These are phyloP conservation scores for Ilex paraguariensis DNA, from an alignment of 305 asterid genomes.

Conservation along the genomic window DNA sequence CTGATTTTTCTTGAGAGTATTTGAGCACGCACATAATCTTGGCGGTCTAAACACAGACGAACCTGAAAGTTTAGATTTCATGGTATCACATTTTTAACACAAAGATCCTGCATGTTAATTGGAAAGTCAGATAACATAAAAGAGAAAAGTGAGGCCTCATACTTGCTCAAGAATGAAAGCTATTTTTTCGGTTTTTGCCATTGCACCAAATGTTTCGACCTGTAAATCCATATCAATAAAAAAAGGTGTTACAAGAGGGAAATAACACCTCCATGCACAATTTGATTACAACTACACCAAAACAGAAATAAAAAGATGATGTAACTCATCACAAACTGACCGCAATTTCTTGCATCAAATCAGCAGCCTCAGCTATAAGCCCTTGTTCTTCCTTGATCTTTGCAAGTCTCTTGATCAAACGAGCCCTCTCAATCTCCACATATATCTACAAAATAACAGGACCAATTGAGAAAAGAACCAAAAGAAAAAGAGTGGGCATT, in stretches of 20 bases:
- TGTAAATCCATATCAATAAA: slow-evolving; percentile 25
- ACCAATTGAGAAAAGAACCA: slow-evolving; percentile 2
- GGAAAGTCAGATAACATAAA: not conserved
- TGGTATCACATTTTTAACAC: slow-evolving; percentile 9
- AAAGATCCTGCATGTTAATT: slow-evolving; percentile 5
- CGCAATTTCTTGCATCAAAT: slow-evolving; percentile 97
- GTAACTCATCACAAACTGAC: slow-evolving; percentile 34
- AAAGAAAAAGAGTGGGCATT: slow-evolving; percentile 2
- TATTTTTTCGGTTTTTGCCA: slow-evolving; percentile 98
- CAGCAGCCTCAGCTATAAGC: slow-evolving; percentile 81
- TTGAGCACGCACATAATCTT: slow-evolving; percentile 94
- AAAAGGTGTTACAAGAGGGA: not conserved
- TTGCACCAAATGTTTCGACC: slow-evolving; percentile 98
- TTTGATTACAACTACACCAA: not conserved
- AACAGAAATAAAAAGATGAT: slow-evolving; percentile 1
- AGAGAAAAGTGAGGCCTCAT: slow-evolving; percentile 9
- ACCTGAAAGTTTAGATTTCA: slow-evolving; percentile 42
- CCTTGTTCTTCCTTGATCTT: slow-evolving; percentile 87
- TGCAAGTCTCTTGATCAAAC: slow-evolving; percentile 78
- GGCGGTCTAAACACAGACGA: slow-evolving; percentile 87
- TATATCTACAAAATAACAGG: slow-evolving; percentile 42
- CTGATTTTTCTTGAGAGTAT: slow-evolving; percentile 93
- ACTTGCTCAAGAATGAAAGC: slow-evolving; percentile 97
- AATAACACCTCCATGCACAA: not conserved
- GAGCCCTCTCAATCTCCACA: slow-evolving; percentile 92